Evolutionary conservation across 2,329 filamentous ascomycete genomes (phyloP), one percentile per base, ranked within the genome.

Genomic region (Xylariaceae sp.): DNA sequence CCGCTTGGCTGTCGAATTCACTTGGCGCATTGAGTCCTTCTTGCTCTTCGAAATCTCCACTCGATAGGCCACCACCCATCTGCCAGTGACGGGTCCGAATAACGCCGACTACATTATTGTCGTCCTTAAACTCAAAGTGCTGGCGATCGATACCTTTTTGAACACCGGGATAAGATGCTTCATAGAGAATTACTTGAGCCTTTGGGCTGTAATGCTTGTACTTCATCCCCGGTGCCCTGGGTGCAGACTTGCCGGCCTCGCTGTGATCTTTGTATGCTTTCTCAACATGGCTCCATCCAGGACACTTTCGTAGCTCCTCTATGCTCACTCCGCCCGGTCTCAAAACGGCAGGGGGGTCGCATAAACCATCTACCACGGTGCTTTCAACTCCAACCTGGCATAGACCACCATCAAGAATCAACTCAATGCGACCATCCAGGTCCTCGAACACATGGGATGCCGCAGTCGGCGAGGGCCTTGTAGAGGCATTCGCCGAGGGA

Each of bases 151-250:
- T 69, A 6, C 77, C 77, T 8, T 69, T 69, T 49, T 66, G 64
- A 18, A 75, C 73, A 9, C 62, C 66, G 10, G 61, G 62, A 72
- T 71, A 76, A 44, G 69, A 73, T 30, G 82, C 75, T 72, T 96
- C 90, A 71, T 92, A 96, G 1, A 97, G 78, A 11, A 96, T 78
- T 1, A 99, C 92, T 51, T 82, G 85, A 1, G 94, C 95, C 73
- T 87, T 90, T 0, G 94, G 94, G 49, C 92, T 96, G 71, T 99
- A 99, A 73, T 99, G 94, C 71, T 94, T 90, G 73, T 99, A 99
- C 75, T 99, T 99, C 94, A 99, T 99, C 0, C 94, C 94, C 0
- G 94, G 94, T 0, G 94, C 94, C 58, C 90, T 82, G 0, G 94
- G 94, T 8, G 82, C 81, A n/a, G 63, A 61, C 54, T 82, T 84